phyloP scores from a whole-genome alignment of 2,329 filamentous ascomycete species.

The Diplodia corticola region DNA sequence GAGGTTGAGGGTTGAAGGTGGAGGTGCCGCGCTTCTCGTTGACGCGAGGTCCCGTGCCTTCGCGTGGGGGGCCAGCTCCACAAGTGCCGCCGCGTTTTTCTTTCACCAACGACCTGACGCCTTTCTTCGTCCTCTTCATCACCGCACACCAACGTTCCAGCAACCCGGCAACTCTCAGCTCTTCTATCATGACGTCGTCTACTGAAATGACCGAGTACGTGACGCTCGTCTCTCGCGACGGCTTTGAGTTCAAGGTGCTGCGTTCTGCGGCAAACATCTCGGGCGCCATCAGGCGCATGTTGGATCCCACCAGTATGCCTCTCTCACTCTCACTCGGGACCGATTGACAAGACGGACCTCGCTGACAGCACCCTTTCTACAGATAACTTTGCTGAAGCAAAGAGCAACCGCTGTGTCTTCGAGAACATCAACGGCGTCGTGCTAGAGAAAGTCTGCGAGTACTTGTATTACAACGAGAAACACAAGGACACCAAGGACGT shows the following conservation, averaged over 20 bases:
- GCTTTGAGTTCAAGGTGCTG: constrained; percentile 73
- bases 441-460: constrained; percentile 79
- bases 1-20: neutral
- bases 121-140: neutral
- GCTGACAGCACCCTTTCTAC: neutral
- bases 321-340: neutral
- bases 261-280: constrained; percentile 70
- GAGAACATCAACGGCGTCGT: constrained; percentile 73
- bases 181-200: constrained; percentile 4
- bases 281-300: constrained; percentile 71
- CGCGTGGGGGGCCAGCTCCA: constrained; percentile 4
- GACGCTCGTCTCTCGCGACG: constrained; percentile 73
- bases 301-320: constrained; percentile 63
- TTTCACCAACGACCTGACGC: neutral
- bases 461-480: constrained; percentile 80
- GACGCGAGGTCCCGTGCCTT: constrained; percentile 18
- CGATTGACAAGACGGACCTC: neutral
- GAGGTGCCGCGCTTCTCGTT: neutral
- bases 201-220: constrained; percentile 61
- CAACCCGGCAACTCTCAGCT: neutral
- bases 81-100: neutral
- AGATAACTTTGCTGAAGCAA: constrained; percentile 67
- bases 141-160: neutral
- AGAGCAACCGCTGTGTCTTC: constrained; percentile 65
- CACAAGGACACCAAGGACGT: constrained; percentile 70